A percentile compares a stretch with the other conserved stretches of the same genome.
Conservation (phyloP, 2,329 filamentous ascomycete species). For the Trichophaea hybrida region DNA sequence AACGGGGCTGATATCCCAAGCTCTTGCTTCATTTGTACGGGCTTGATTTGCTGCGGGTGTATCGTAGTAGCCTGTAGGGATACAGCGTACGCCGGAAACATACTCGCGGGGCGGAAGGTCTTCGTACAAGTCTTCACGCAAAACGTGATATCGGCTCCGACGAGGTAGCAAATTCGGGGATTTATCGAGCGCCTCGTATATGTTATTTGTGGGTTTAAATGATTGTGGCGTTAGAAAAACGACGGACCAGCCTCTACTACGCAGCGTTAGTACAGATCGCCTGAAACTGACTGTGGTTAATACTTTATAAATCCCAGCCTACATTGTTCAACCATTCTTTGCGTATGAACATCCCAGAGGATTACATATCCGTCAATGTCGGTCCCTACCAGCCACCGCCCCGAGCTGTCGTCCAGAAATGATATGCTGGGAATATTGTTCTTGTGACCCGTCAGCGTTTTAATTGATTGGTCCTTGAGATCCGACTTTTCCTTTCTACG, state of each 20-base stretch:
- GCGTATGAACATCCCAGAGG: conserved; percentile 25
- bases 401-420: conserved; percentile 26
- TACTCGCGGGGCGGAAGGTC: conserved; percentile 2
- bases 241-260: conserved; percentile 18
- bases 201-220: conserved; percentile 16
- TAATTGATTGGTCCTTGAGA: conserved; percentile 17
- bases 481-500: conserved; percentile 8
- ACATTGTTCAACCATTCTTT: conserved; percentile 16
- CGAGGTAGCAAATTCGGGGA: background rate
- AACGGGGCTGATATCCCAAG: conserved; percentile 13
- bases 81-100: conserved; percentile 2
- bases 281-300: background rate
- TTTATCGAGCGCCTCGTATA: conserved; percentile 18
- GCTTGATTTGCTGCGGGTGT: background rate
- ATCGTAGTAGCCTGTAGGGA: conserved; percentile 19
- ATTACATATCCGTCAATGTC: conserved; percentile 26
- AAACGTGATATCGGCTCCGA: background rate
- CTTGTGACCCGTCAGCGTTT: conserved; percentile 22
- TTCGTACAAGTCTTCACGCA: background rate
- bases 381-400: conserved; percentile 26
- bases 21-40: conserved; percentile 5
- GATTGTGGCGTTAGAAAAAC: conserved; percentile 19
- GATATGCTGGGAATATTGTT: conserved; percentile 27
- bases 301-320: conserved; percentile 9
- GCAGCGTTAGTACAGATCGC: background rate